Evolutionary conservation across 2,329 filamentous ascomycete species (phyloP).

Genomic region (Gremmenia infestans): DNA sequence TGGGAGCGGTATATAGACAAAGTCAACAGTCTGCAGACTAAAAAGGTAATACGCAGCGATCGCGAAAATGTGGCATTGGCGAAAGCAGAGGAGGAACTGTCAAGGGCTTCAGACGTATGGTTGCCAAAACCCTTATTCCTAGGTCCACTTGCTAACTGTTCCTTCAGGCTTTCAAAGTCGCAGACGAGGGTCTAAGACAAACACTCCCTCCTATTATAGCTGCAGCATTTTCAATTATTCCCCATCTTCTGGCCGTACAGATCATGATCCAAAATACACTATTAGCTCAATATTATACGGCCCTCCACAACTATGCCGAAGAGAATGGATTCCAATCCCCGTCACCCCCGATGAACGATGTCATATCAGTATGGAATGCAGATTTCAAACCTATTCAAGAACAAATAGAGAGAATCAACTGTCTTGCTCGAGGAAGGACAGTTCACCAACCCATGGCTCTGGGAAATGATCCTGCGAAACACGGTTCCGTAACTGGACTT

Average conservation of each 20-base stretch:
- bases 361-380: constrained; percentile 61
- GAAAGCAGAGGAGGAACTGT: constrained; percentile 68
- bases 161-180: constrained; percentile 62
- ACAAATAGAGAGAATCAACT: constrained; percentile 60
- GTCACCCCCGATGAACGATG: constrained; percentile 65
- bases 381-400: constrained; percentile 59
- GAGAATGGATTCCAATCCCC: constrained; percentile 66
- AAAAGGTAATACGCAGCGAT: constrained; percentile 64
- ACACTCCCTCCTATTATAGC: constrained; percentile 67
- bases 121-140: background rate
- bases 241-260: constrained; percentile 63
- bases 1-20: constrained; percentile 73
- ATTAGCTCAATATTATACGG: constrained; percentile 73
- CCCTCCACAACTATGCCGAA: constrained; percentile 67
- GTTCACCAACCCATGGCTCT: constrained; percentile 47
- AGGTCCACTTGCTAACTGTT: constrained; percentile 13
- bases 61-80: constrained; percentile 67
- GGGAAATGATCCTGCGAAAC: constrained; percentile 29
- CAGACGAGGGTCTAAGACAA: constrained; percentile 68
- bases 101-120: constrained; percentile 57
- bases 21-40: constrained; percentile 57
- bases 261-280: constrained; percentile 74
- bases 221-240: constrained; percentile 68
- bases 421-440: constrained; percentile 63
- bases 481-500: constrained; percentile 25